Percentiles rank a stretch among this genome's conserved stretches.
phyloP scores from a whole-genome alignment of 23 red algal genomes.

The Agarophyton chilense region DNA sequence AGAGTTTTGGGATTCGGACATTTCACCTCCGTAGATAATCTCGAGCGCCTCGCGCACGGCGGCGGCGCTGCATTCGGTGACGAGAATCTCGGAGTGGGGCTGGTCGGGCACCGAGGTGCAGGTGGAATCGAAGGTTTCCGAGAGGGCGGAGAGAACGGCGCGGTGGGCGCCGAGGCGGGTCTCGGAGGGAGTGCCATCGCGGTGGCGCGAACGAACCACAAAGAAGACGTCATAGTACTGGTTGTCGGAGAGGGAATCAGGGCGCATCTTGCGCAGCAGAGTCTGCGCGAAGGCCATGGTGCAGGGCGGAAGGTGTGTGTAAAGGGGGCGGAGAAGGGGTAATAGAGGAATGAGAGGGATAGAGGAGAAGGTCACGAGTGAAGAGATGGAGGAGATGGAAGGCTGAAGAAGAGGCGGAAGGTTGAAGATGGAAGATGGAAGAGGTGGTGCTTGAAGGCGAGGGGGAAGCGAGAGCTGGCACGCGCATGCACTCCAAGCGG shows the following conservation, averaged over 20 bases:
- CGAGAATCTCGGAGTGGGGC: constrained; percentile 34
- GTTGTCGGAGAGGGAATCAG: constrained; percentile 41
- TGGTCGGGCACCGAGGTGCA: constrained; percentile 24
- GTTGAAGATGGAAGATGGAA: not conserved
- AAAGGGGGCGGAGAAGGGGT: not conserved
- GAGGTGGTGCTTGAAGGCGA: not conserved
- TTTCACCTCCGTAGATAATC: constrained; percentile 63
- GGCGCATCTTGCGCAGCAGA: constrained; percentile 61
- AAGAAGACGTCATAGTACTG: constrained; percentile 57
- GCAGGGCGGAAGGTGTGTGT: not conserved
- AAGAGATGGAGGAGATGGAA: too few species aligned
- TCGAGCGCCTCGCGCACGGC: constrained; percentile 52
- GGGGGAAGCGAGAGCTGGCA: too few species aligned
- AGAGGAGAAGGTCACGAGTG: too few species aligned
- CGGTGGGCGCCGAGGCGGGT: constrained; percentile 57
- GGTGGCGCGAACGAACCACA: not conserved
- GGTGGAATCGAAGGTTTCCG: constrained; percentile 30
- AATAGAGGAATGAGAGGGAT: too few species aligned
- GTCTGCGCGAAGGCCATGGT: constrained; percentile 58
- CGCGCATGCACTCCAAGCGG: too few species aligned
- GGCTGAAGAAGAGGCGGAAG: too few species aligned
- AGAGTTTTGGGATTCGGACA: constrained; percentile 32
- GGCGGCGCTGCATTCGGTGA: constrained; percentile 38
- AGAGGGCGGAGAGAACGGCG: constrained; percentile 61
- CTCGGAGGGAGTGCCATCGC: constrained; percentile 45